These are phyloP conservation scores for Smallanthus sonchifolius DNA, from an alignment of 129 eudicot species.

Conservation along the genomic window DNA sequence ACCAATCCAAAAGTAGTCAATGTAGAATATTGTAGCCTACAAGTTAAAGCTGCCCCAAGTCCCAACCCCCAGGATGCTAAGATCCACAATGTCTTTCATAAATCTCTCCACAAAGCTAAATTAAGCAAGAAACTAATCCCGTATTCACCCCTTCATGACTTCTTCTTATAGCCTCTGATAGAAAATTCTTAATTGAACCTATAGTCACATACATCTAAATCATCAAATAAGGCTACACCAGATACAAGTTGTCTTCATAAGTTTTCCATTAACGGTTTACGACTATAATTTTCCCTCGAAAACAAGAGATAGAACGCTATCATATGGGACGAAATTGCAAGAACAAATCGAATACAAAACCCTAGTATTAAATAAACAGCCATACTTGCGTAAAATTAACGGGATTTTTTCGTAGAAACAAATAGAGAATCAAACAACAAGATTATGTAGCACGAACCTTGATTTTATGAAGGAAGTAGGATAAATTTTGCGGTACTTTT, in stretches of 20 bases:
- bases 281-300: background rate
- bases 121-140: background rate
- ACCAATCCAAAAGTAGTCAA: background rate
- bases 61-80: background rate
- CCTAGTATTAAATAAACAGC: slow-evolving; percentile 20
- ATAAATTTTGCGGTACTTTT: background rate
- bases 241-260: background rate
- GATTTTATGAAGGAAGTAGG: slow-evolving; percentile 1
- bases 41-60: background rate
- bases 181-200: background rate
- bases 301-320: background rate
- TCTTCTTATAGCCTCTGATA: background rate
- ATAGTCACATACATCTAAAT: background rate
- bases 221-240: background rate
- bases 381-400: background rate
- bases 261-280: too few relatives aligned
- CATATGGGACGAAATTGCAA: background rate
- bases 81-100: background rate
- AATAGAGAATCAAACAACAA: background rate
- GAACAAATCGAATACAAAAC: slow-evolving; percentile 12
- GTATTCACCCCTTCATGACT: background rate
- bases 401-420: background rate
- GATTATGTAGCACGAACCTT: slow-evolving; percentile 13
- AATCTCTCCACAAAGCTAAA: background rate
- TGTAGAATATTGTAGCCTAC: background rate